Percentiles rank a stretch among this genome's conserved stretches.
Conservation (phyloP, 1,139 yeast genomes). For the Meyerozyma smithsonii region DNA sequence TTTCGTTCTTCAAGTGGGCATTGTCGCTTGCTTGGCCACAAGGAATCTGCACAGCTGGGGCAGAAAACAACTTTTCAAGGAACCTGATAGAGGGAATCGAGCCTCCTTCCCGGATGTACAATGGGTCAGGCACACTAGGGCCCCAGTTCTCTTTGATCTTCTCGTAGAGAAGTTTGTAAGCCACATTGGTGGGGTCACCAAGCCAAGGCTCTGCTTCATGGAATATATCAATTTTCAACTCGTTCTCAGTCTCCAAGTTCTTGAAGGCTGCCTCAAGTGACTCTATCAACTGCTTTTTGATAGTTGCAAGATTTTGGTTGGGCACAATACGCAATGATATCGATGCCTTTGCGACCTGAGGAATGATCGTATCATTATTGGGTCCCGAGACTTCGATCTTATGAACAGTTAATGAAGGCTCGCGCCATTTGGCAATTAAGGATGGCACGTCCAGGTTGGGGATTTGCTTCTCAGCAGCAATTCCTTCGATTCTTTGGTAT, state of each 20-base stretch:
- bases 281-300: constrained; percentile 46
- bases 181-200: constrained; percentile 74
- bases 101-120: constrained; percentile 93
- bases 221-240: constrained; percentile 52
- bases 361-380: constrained; percentile 83
- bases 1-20: constrained; percentile 88
- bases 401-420: constrained; percentile 89
- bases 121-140: constrained; percentile 55
- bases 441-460: constrained; percentile 40
- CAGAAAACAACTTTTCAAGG: constrained; percentile 73
- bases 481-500: constrained; percentile 57
- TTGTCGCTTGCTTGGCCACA: constrained; percentile 95
- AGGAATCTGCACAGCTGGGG: constrained; percentile 93
- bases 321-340: constrained; percentile 87
- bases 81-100: constrained; percentile 88
- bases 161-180: constrained; percentile 59
- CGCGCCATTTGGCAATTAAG: constrained; percentile 82
- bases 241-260: constrained; percentile 54
- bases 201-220: constrained; percentile 97
- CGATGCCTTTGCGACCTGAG: constrained; percentile 71
- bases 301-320: constrained; percentile 62
- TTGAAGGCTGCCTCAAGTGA: constrained; percentile 45
- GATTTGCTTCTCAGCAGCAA: constrained; percentile 19
- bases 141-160: constrained; percentile 65
- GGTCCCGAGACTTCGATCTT: constrained; percentile 86